Conservation (phyloP, 208 protist genomes). For the Angomonas deanei region DNA sequence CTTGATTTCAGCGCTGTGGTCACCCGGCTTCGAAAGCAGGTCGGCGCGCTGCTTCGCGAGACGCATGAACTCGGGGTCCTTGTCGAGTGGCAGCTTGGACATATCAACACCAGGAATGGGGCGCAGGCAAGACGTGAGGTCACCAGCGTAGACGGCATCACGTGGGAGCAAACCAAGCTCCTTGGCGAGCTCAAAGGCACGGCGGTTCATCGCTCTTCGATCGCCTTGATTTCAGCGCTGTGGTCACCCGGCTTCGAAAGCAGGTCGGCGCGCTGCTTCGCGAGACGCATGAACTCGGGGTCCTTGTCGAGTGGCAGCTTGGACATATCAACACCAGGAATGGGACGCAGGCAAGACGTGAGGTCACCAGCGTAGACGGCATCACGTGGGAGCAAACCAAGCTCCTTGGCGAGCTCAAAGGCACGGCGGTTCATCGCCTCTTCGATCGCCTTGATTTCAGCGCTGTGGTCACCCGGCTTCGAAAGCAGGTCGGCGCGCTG, state of each 20-base stretch:
- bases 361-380: conserved; percentile 13
- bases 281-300: conserved; percentile 55
- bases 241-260: conserved; percentile 32
- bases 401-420: conserved; percentile 38
- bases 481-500: no score
- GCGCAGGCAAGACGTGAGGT: no score
- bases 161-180: conserved; percentile 32
- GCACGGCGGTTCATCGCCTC: conserved; percentile 42
- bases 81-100: no score
- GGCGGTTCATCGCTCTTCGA: conserved; percentile 42
- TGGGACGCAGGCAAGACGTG: neutral
- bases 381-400: conserved; percentile 38
- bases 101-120: no score
- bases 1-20: no score
- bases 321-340: conserved; percentile 40
- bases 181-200: conserved; percentile 39
- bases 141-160: neutral
- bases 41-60: no score
- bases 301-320: conserved; percentile 51
- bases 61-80: no score
- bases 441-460: no score
- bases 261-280: conserved; percentile 44
- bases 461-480: no score
- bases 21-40: no score
- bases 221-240: conserved; percentile 17